Evolutionary conservation across 805 yeast species (phyloP).

Genomic region (Tetrapisispora namnaoensis): DNA sequence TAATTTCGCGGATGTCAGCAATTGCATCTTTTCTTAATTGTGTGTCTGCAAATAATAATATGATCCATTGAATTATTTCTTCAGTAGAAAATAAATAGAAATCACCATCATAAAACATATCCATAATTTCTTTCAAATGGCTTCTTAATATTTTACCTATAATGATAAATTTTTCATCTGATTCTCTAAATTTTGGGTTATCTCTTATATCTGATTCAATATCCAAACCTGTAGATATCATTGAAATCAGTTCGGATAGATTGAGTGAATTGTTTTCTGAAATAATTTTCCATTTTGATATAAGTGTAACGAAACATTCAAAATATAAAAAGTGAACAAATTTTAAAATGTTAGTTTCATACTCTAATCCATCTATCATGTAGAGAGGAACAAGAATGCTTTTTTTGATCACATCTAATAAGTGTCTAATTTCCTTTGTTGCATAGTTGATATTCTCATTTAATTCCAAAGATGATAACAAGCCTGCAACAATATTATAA

Average conservation of each 20-base stretch:
- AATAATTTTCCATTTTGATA: conserved; percentile 25
- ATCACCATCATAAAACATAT: conserved; percentile 33
- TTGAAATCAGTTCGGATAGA: conserved; percentile 18
- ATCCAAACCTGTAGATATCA: conserved; percentile 18
- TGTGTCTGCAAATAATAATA: conserved; percentile 34
- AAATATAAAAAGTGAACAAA: conserved; percentile 16
- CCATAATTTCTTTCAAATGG: conserved; percentile 36
- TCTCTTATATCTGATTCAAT: conserved; percentile 10
- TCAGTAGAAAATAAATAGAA: conserved; percentile 31
- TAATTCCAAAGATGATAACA: conserved; percentile 13
- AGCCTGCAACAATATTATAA: conserved; percentile 6
- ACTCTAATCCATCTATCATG: conserved; percentile 7
- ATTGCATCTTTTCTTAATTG: conserved; percentile 28
- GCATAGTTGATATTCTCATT: conserved; percentile 20
- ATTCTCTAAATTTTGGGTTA: conserved; percentile 16
- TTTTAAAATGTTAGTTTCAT: conserved; percentile 6
- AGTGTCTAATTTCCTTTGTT: conserved; percentile 10
- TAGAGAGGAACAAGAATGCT: conserved; percentile 14
- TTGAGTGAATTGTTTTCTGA: conserved; percentile 28
- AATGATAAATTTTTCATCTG: conserved; percentile 21
- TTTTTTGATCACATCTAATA: conserved; percentile 16
- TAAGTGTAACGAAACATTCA: conserved; percentile 13
- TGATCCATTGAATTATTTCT: conserved; percentile 31
- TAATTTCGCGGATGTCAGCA: conserved; percentile 32
- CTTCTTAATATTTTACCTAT: conserved; percentile 22